These are phyloP conservation scores for Talaromyces sp. DNA, from an alignment of 2,329 filamentous ascomycete genomes.

Conservation along the genomic window DNA sequence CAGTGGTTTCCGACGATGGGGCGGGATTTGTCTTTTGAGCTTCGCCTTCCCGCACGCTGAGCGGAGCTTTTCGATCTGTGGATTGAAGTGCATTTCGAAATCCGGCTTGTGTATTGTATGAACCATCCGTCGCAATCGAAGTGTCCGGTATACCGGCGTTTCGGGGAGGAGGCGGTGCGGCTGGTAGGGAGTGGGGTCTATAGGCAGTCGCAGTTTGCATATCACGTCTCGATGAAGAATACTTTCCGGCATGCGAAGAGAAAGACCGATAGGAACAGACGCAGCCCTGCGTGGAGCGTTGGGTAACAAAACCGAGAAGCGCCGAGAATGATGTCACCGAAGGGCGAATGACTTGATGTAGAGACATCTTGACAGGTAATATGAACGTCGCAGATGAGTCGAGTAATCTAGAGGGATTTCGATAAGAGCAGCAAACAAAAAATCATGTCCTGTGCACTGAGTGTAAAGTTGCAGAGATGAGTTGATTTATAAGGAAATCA, in stretches of 20 bases:
- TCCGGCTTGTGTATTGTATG: slow-evolving; percentile 47
- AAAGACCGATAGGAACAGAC: slow-evolving; percentile 44
- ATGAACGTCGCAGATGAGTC: slow-evolving; percentile 9
- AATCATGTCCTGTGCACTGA: background rate
- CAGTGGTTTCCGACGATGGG: slow-evolving; percentile 29
- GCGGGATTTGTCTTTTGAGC: slow-evolving; percentile 62
- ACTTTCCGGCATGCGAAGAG: slow-evolving; percentile 43
- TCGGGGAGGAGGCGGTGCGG: slow-evolving; percentile 55
- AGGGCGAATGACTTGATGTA: slow-evolving; percentile 35
- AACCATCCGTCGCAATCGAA: slow-evolving; percentile 55
- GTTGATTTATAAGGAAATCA: slow-evolving; percentile 11
- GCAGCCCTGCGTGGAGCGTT: slow-evolving; percentile 39
- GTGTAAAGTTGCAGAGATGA: background rate
- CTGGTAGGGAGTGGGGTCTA: slow-evolving; percentile 56
- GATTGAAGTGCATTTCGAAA: slow-evolving; percentile 39
- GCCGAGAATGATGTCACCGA: slow-evolving; percentile 48
- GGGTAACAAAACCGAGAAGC: slow-evolving; percentile 37
- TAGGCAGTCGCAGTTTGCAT: slow-evolving; percentile 65
- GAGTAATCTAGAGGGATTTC: background rate
- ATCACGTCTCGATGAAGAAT: slow-evolving; percentile 54
- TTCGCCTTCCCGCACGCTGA: slow-evolving; percentile 58
- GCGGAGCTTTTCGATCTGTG: slow-evolving; percentile 29
- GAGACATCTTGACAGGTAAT: slow-evolving; percentile 34
- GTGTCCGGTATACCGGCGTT: slow-evolving; percentile 58
- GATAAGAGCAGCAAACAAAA: background rate